These are phyloP conservation scores for Aquilaria sinensis DNA, from an alignment of 345 rosid genomes.

Conservation along the genomic window DNA sequence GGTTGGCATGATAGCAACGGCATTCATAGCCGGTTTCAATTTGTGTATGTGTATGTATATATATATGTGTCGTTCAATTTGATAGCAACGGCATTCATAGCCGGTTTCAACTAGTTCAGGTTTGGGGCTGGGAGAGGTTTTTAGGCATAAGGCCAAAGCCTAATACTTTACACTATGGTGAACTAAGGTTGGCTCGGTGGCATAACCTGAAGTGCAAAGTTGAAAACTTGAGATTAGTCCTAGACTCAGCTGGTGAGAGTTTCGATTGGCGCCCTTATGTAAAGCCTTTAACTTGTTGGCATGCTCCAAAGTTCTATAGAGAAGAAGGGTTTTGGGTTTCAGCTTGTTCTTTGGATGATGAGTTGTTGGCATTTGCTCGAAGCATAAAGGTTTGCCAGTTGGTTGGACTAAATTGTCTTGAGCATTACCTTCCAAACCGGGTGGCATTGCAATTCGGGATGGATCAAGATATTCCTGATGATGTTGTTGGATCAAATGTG, in stretches of 20 bases:
- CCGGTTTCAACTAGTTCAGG: conserved; percentile 8
- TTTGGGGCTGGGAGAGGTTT: conserved; percentile 37
- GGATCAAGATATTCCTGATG: too few relatives aligned
- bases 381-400: conserved; percentile 18
- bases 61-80: too few relatives aligned
- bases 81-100: too few relatives aligned
- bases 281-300: background rate
- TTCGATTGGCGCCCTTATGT: conserved; percentile 29
- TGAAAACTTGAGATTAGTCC: conserved; percentile 18
- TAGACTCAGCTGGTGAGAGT: conserved; percentile 20
- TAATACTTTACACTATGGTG: conserved; percentile 20
- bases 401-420: conserved; percentile 8
- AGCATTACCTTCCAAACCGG: too few relatives aligned
- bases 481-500: too few relatives aligned
- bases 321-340: conserved; percentile 1
- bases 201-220: conserved; percentile 8
- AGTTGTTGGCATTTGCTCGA: conserved; percentile 16
- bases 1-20: too few relatives aligned
- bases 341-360: background rate
- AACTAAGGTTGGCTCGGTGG: conserved; percentile 40
- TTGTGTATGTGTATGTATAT: too few relatives aligned
- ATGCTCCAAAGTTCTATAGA: conserved; percentile 1
- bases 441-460: too few relatives aligned
- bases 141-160: conserved; percentile 26
- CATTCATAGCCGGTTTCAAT: too few relatives aligned